Evolutionary conservation across 495 filamentous ascomycete species (phyloP).

Genomic region (Geoglossum glabrum): DNA sequence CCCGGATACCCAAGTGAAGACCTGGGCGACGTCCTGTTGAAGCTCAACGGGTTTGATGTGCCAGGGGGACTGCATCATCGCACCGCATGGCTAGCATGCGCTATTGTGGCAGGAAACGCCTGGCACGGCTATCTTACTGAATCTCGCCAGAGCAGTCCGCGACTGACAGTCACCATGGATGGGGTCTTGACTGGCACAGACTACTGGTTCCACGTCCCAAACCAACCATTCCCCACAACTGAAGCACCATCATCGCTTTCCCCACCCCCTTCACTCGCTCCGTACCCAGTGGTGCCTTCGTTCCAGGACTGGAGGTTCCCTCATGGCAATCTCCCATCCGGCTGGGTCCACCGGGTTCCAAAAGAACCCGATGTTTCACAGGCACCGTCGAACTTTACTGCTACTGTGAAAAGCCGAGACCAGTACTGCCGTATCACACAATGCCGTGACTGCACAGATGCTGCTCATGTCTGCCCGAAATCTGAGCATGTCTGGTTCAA

Average conservation of each 20-base stretch:
- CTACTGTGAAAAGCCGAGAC: neutral
- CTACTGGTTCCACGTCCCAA: neutral
- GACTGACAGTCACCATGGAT: neutral
- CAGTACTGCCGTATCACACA: neutral
- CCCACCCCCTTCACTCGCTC: neutral
- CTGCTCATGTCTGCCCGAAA: neutral
- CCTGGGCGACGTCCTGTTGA: neutral
- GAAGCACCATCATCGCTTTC: neutral
- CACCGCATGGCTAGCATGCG: neutral
- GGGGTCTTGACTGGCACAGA: neutral
- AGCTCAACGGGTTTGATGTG: neutral
- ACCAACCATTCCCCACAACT: neutral
- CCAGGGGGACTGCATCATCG: neutral
- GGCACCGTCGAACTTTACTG: neutral
- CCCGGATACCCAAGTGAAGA: neutral
- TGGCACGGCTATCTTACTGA: slow-evolving; percentile 1
- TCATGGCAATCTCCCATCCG: neutral
- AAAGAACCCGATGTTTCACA: neutral
- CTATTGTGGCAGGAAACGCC: neutral
- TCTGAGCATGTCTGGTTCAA: slow-evolving; percentile 7
- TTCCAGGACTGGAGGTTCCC: neutral
- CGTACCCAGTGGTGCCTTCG: neutral
- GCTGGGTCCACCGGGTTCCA: neutral
- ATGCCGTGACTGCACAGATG: neutral
- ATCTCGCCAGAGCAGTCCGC: neutral